These are phyloP conservation scores for Aspergillus transmontanensis DNA, from an alignment of 2,329 filamentous ascomycete species.

Conservation along the genomic window DNA sequence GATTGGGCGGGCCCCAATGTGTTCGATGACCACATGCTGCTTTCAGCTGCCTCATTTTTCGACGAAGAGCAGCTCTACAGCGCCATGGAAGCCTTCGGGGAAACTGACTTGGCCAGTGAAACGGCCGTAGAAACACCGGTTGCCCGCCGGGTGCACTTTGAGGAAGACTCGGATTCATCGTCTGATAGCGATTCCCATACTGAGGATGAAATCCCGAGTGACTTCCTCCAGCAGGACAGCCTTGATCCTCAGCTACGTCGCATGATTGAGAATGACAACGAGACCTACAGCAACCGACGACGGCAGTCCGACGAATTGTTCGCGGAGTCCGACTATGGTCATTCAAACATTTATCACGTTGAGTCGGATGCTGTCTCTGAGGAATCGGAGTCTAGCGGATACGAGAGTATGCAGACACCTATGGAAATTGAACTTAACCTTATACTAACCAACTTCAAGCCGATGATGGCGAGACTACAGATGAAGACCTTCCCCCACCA, in stretches of 20 bases:
- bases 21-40: constrained; percentile 45
- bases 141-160: constrained; percentile 73
- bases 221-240: constrained; percentile 75
- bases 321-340: constrained; percentile 41
- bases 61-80: constrained; percentile 47
- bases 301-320: constrained; percentile 43
- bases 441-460: constrained; percentile 54
- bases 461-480: constrained; percentile 63
- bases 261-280: constrained; percentile 69
- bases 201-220: constrained; percentile 71
- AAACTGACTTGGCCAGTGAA: constrained; percentile 40
- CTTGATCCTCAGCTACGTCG: constrained; percentile 72
- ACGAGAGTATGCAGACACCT: constrained; percentile 57
- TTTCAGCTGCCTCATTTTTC: constrained; percentile 45
- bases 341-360: constrained; percentile 46
- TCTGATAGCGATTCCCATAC: constrained; percentile 58
- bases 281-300: constrained; percentile 29
- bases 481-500: constrained; percentile 57
- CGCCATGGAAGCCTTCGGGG: constrained; percentile 41
- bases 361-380: constrained; percentile 49
- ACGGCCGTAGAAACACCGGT: constrained; percentile 44
- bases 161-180: constrained; percentile 61
- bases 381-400: constrained; percentile 52
- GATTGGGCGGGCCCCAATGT: constrained; percentile 59
- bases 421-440: constrained; percentile 25